phyloP scores from a whole-genome alignment of 1,284 basidiomycete species.

The Puccinia hordei region DNA sequence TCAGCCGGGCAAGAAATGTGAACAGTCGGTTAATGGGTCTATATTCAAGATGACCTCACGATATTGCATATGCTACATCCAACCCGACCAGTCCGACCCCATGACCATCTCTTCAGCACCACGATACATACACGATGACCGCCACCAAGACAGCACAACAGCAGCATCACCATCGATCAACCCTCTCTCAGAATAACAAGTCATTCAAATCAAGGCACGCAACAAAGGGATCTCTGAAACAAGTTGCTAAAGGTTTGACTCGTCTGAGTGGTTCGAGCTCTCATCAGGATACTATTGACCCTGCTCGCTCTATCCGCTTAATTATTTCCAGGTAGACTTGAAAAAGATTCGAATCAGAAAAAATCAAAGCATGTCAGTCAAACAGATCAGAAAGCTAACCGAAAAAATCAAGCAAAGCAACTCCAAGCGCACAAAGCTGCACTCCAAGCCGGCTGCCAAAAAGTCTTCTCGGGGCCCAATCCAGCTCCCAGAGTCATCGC shows the following conservation, averaged over 20 bases:
- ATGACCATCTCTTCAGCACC: not conserved
- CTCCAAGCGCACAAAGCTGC: slow-evolving; percentile 20
- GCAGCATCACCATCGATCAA: slow-evolving; percentile 47
- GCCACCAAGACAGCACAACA: not conserved
- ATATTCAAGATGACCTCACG: not conserved
- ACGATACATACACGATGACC: not conserved
- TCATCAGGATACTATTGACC: not conserved
- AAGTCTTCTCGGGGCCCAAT: slow-evolving; percentile 37
- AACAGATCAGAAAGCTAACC: slow-evolving; percentile 23
- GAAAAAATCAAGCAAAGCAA: slow-evolving; percentile 48
- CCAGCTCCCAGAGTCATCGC: slow-evolving; percentile 37
- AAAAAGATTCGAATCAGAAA: slow-evolving; percentile 16
- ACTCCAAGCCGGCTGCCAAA: slow-evolving; percentile 23
- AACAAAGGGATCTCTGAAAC: slow-evolving; percentile 40
- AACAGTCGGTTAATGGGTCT: too few relatives aligned
- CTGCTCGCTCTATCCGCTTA: not conserved
- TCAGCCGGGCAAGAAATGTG: too few relatives aligned
- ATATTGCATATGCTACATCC: slow-evolving; percentile 10
- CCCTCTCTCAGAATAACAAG: slow-evolving; percentile 45
- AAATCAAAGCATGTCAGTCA: slow-evolving; percentile 13
- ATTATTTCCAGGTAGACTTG: slow-evolving; percentile 32
- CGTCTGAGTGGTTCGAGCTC: not conserved
- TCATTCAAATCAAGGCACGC: slow-evolving; percentile 41
- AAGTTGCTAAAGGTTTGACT: slow-evolving; percentile 22
- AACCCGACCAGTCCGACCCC: not conserved